Evolutionary conservation across 2,329 filamentous ascomycete species (phyloP), one percentile per base, ranked within the genome.

Genomic region (Diaporthe citrichinensis): DNA sequence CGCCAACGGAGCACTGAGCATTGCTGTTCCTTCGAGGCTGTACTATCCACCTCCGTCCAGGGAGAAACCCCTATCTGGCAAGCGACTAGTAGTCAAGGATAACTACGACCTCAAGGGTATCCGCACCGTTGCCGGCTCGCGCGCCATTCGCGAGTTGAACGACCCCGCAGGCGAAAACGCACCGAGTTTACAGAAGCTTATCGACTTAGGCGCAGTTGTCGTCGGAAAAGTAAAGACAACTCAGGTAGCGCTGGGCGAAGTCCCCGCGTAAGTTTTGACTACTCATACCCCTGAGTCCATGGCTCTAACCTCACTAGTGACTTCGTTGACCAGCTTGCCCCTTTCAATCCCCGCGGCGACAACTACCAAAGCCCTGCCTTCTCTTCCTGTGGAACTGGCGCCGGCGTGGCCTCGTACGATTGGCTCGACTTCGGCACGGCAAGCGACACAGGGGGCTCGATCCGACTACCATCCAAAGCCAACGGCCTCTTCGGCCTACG

Each of bases 341-440:
- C 57, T 25, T 61, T 61, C 23, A 61, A 61, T 39, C 57, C 57
- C 23, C 57, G 57, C 31, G 57, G 57, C 34, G 57, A 61, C 23
- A 61, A 61, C 57, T 61, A 61, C 34, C 57, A 61, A 41, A 61
- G 57, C 34, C 57, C 57, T 25, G 57, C 57, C 23, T 61, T 61
- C 57, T 61, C 57, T 61, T 61, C 57, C 34, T 61, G 57, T 17
- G 57, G 34, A 10, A 61, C 57, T 9, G 57, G 57, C 57, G 57
- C 57, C 34, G 57, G 57, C 57, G 57, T 61, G 34, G 57, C 34
- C 57, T 61, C 57, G 57, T 61, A 61, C 34, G 57, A 41, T 4
- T 61, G 57, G 57, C 23, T 61, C 23, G 57, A 61, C 57, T 61
- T 61, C 10, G 57, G 57, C 57, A 61, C 57, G 57, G 57, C 57